Conservation (phyloP, 2,329 filamentous ascomycete species). For the Blumeriella jaapii region DNA sequence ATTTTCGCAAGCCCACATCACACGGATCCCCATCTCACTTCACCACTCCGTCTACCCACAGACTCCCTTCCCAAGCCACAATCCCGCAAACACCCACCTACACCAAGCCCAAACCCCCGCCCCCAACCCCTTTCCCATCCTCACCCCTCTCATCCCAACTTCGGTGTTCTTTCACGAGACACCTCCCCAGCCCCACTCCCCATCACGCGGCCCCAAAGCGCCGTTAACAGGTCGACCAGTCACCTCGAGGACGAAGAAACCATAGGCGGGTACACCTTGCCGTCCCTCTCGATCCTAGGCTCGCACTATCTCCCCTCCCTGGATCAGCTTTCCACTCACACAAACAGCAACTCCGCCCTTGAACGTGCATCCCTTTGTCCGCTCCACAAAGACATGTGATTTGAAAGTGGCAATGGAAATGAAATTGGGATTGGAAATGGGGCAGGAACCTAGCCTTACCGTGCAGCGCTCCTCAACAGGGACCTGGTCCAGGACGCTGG, state of each 20-base stretch:
- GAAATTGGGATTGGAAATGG: not conserved
- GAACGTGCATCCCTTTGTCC: not conserved
- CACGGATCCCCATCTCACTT: no score
- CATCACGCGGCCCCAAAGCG: not conserved
- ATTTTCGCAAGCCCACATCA: no score
- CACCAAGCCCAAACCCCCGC: no score
- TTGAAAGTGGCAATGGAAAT: not conserved
- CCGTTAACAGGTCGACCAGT: no score
- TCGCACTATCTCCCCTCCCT: constrained; percentile 29
- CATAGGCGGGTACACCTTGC: constrained; percentile 43
- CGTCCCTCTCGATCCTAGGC: constrained; percentile 36
- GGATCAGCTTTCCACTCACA: not conserved
- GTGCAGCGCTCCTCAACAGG: constrained; percentile 40
- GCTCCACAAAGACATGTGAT: not conserved
- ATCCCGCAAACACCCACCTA: no score
- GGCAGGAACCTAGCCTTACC: constrained; percentile 29
- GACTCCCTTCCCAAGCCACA: no score
- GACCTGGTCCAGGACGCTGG: constrained; percentile 40
- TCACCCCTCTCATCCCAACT: no score
- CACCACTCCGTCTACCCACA: no score
- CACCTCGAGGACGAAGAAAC: constrained; percentile 17
- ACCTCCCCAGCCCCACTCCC: constrained; percentile 1
- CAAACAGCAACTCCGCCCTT: not conserved
- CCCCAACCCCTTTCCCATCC: no score
- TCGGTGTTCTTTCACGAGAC: no score